phyloP scores from a whole-genome alignment of 371 early-diverging fungal genomes.

The Apophysomyces ossiformis region DNA sequence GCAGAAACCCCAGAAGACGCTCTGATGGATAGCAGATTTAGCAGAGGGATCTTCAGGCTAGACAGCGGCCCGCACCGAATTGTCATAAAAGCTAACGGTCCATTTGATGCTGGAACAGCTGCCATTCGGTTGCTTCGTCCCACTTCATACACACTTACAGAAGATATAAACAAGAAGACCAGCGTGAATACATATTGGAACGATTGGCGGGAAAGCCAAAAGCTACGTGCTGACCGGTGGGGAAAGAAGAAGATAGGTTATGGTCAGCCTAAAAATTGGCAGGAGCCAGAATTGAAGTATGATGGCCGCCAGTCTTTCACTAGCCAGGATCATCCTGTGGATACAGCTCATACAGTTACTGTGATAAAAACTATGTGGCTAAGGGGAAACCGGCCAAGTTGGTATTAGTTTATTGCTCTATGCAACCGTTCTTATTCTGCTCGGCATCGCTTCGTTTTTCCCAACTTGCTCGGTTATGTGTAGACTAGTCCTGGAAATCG shows the following conservation, averaged over 20 bases:
- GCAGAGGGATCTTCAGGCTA: constrained; percentile 46
- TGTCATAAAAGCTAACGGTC: constrained; percentile 45
- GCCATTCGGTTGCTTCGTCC: constrained; percentile 47
- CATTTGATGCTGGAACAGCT: constrained; percentile 52
- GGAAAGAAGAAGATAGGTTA: neutral
- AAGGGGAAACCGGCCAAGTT: constrained; percentile 16
- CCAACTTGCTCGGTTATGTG: too few species aligned
- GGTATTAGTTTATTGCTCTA: constrained; percentile 2
- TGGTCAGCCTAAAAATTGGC: constrained; percentile 11
- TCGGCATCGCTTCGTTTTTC: neutral
- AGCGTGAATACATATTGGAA: neutral
- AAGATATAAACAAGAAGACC: neutral
- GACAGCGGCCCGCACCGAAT: constrained; percentile 48
- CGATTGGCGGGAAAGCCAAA: neutral
- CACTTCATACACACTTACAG: constrained; percentile 10
- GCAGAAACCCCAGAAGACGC: constrained; percentile 54
- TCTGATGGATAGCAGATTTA: constrained; percentile 40
- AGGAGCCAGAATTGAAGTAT: neutral
- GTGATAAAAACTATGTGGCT: constrained; percentile 38
- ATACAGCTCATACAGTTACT: constrained; percentile 34
- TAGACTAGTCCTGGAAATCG: too few species aligned
- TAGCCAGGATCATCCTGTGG: neutral
- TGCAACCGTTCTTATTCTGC: neutral
- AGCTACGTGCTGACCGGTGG: neutral
- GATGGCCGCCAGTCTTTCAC: neutral